These are phyloP conservation scores for Juglanconis oblonga DNA, from an alignment of 2,329 filamentous ascomycete species.

Conservation along the genomic window DNA sequence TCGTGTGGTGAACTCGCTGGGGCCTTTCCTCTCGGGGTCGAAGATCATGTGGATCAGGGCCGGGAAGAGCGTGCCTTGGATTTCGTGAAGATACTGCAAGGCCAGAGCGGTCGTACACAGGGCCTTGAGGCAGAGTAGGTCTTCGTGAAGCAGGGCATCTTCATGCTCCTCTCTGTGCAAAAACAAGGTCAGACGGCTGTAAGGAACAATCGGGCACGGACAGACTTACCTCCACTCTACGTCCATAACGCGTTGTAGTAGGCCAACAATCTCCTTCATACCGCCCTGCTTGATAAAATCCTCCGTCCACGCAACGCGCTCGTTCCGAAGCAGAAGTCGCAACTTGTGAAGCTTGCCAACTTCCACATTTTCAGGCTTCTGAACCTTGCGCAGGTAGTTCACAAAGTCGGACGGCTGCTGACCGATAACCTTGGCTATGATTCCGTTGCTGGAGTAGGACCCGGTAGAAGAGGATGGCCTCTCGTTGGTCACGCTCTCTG, in stretches of 20 bases:
- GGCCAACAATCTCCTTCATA: constrained; percentile 84
- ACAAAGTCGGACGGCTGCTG: constrained; percentile 82
- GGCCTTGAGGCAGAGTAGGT: constrained; percentile 88
- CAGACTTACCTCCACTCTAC: constrained; percentile 85
- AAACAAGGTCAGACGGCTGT: constrained; percentile 23
- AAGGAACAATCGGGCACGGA: neutral
- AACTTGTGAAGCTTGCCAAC: constrained; percentile 96
- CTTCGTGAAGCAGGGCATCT: constrained; percentile 87
- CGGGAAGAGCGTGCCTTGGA: constrained; percentile 80
- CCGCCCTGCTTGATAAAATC: constrained; percentile 85
- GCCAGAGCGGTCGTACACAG: constrained; percentile 88
- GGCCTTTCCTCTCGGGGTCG: constrained; percentile 96
- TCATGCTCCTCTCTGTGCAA: constrained; percentile 82
- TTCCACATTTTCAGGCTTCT: constrained; percentile 79
- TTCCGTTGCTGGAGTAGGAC: constrained; percentile 52
- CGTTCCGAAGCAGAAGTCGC: constrained; percentile 82
- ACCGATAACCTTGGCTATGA: constrained; percentile 69
- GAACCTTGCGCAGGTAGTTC: constrained; percentile 75
- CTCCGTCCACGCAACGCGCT: constrained; percentile 94
- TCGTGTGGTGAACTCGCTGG: constrained; percentile 92
- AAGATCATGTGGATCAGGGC: constrained; percentile 86
- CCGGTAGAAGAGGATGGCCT: constrained; percentile 49
- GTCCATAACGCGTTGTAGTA: constrained; percentile 88
- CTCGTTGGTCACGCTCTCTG: constrained; percentile 64
- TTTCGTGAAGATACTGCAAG: constrained; percentile 74